phyloP scores from a whole-genome alignment of 768 basidiomycete species.

The Xerocomellus chrysenteron region DNA sequence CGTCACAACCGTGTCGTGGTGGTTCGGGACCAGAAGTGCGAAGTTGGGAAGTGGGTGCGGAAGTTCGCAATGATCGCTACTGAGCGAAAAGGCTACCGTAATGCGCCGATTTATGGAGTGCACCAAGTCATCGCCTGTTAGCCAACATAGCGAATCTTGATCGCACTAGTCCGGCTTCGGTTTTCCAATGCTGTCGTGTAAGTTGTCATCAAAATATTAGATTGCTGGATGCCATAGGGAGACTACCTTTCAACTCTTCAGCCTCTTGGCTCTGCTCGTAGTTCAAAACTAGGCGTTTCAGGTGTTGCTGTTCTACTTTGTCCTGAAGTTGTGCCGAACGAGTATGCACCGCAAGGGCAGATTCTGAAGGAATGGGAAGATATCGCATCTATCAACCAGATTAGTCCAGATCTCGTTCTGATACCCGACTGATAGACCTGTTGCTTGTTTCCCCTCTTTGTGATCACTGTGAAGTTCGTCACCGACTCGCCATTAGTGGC shows the following conservation, averaged over 20 bases:
- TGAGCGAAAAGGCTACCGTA: constrained; percentile 21
- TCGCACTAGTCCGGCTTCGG: constrained; percentile 61
- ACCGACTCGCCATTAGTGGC: constrained; percentile 34
- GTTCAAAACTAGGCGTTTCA: constrained; percentile 92
- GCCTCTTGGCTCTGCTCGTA: constrained; percentile 89
- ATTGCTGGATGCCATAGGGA: not conserved
- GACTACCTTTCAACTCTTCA: constrained; percentile 72
- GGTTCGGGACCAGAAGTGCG: constrained; percentile 20
- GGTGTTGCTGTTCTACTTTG: constrained; percentile 93
- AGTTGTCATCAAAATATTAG: not conserved
- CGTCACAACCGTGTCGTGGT: constrained; percentile 12
- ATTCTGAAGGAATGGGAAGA: constrained; percentile 83
- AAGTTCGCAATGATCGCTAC: constrained; percentile 20
- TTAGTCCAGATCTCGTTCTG: constrained; percentile 10
- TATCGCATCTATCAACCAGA: constrained; percentile 62
- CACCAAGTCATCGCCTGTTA: constrained; percentile 34
- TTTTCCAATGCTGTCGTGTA: constrained; percentile 57
- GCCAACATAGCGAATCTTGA: constrained; percentile 78
- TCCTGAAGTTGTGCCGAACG: constrained; percentile 90
- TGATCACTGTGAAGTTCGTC: constrained; percentile 92
- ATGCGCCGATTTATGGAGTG: constrained; percentile 21
- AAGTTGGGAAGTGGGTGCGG: constrained; percentile 21
- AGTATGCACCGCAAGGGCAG: constrained; percentile 87
- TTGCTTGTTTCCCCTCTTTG: constrained; percentile 91
- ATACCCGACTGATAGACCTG: constrained; percentile 50